Evolutionary conservation across 345 rosid species (phyloP), one percentile per base, ranked within the genome.

Genomic region (Eucalyptus coolabah): DNA sequence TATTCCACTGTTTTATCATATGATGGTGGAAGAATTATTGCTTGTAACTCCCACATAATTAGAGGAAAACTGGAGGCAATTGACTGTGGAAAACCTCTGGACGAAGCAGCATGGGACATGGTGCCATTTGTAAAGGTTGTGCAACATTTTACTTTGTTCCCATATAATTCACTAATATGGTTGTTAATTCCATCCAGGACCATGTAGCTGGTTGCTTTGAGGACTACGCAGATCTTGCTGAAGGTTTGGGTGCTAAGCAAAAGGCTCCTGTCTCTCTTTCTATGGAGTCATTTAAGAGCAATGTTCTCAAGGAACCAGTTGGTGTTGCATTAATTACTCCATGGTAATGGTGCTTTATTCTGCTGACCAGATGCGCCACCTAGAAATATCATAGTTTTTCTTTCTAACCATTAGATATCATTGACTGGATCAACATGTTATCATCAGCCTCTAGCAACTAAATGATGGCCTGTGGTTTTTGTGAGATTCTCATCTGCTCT

Each of bases 301-400:
- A 95, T 86, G 92, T 95, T 89, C 95, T 96, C 86, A 95, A 93
- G 93, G 99, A 98, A 90, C 98, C 99, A n/a, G 89, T 98, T 93
- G 99, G 99, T 18, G 99, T 98, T 90, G 99, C 96, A 26, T 90
- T 98, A 88, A 98, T 98, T 91, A 97, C 99, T 80, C 99, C 99
- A 59, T 97, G 99, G 99, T 98, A 97, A 51, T 87, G 42, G 83
- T 89, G 77, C 85, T 40, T 90, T 80, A 42, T 67, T 50, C 40
- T 42, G 32, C 63, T n/a, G 30, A 18, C 5, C 44, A 18, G 45
- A 72, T 34, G 14, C 11, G 82, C 44, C 82, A 34, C 82, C 44
- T 69, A 34, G 44, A 69, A 18, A 34, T 34, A 18, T 69, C 26
- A 34, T 69, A 18, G 12, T 19, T 69, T 69, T 45, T 3, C 9